Conservation (phyloP, 176 grass and related monocot species). For the Triticum timopheevii region DNA sequence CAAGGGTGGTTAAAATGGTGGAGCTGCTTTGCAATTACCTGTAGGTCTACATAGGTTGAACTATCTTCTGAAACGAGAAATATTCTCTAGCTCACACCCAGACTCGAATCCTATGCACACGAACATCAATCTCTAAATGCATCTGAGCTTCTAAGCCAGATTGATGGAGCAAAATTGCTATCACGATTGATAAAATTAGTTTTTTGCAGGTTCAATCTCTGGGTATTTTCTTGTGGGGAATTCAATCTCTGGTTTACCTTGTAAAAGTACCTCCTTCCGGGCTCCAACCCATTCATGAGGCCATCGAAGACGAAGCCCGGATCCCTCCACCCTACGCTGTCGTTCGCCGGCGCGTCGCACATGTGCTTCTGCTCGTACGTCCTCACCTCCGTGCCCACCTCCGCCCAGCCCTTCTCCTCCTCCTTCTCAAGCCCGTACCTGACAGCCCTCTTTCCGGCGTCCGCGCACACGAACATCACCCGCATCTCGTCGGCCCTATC, state of each 20-base stretch:
- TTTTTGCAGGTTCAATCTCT: background rate
- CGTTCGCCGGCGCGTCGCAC: constrained; percentile 78
- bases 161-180: background rate
- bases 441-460: constrained; percentile 55
- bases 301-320: constrained; percentile 93
- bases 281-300: constrained; percentile 70
- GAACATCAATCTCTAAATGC: background rate
- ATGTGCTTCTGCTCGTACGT: constrained; percentile 88
- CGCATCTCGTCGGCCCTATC: constrained; percentile 78
- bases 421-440: constrained; percentile 54
- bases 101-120: background rate
- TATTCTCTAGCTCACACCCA: background rate
- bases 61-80: constrained; percentile 2
- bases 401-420: constrained; percentile 36
- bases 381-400: constrained; percentile 56
- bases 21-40: background rate
- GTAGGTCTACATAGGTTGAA: background rate
- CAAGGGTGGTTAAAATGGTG: background rate
- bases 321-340: constrained; percentile 82
- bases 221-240: too few relatives aligned
- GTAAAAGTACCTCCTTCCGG: constrained; percentile 77
- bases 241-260: constrained; percentile 52
- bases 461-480: constrained; percentile 77
- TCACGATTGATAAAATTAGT: background rate
- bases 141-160: background rate